Base-by-base conservation (phyloP, 768 basidiomycete genomes). In the Tremella fuciformis region DNA sequence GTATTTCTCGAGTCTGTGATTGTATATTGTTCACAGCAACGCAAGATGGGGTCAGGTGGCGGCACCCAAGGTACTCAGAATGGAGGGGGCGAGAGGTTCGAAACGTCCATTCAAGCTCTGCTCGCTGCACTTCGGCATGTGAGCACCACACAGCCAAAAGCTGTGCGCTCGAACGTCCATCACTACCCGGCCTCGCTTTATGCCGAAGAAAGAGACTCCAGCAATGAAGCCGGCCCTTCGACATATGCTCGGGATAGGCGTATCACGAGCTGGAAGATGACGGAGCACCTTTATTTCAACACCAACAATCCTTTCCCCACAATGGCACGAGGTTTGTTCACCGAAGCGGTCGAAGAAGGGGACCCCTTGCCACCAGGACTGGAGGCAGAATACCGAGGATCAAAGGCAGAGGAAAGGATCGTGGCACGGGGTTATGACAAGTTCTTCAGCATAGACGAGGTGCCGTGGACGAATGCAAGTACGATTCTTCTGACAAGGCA, bases 381-480 rank as follows among this genome's bases (percentile, higher is more conserved):
- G 34, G 34, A 9, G 29, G 2, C 13, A 29, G 25, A 40, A 44
- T 34, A 6, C 29, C 7, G 16, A 15, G 42, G 42, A 15, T 46
- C 42, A 4, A 37, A 52, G 44, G 19, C 49, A 50, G 21, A 68
- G 44, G 70, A 79, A 48, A 64, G 78, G 21, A 92, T 99, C 57
- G 85, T 96, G 1, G 87, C 83, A 0, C 80, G 96, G 47, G 96
- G 94, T 0, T 98, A 99, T 73, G 96, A 98, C 80, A 99, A 99
- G 80, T 98, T 99, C 78, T 98, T 97, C 81, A 97, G 96, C 73
- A 89, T 96, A 26, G 89, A 86, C 2, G 96, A 99, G 76, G 91
- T 97, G 3, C 89, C 87, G 1, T 98, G 93, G 91, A 93, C 88
- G 0, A 85, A 85, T 57, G 94, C 94, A 71, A 66, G 88, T 80